Conservation (phyloP, 139 green algal genomes). For the Pleodorina starrii region DNA sequence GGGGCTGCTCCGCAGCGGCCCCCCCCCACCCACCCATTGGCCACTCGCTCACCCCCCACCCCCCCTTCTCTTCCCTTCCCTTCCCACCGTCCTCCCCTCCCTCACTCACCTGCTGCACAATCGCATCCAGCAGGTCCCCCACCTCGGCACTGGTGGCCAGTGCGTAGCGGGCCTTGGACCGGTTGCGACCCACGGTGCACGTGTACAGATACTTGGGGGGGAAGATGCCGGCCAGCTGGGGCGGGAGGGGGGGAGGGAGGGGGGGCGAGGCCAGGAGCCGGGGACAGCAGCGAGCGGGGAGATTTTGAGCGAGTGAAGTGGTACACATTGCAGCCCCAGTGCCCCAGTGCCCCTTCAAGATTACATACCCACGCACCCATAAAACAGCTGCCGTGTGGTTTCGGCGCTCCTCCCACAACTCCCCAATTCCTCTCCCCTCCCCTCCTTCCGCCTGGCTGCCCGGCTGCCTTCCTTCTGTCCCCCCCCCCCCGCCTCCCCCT, state of each 20-base stretch:
- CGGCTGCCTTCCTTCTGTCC: neutral
- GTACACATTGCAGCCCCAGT: too few species aligned
- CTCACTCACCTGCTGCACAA: constrained; percentile 59
- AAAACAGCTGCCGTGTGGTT: too few species aligned
- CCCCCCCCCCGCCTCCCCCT: neutral
- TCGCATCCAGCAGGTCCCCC: constrained; percentile 57
- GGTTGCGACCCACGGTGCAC: constrained; percentile 77
- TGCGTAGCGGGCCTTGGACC: constrained; percentile 59
- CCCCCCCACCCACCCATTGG: neutral
- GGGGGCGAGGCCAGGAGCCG: neutral
- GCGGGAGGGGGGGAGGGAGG: neutral
- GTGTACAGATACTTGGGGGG: constrained; percentile 89
- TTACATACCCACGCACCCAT: too few species aligned
- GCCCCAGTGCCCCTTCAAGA: too few species aligned
- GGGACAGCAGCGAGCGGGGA: neutral
- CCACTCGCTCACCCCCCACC: neutral
- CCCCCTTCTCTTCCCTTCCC: too few species aligned
- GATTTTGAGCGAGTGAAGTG: too few species aligned
- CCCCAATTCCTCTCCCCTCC: neutral
- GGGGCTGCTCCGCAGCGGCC: neutral
- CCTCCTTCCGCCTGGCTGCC: neutral
- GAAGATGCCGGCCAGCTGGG: constrained; percentile 66
- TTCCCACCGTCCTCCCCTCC: neutral
- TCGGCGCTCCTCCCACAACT: neutral
- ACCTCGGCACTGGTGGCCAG: constrained; percentile 57